These are phyloP conservation scores for Amaranthus hypochondriacus DNA, from an alignment of 148 eudicot species.

Conservation along the genomic window DNA sequence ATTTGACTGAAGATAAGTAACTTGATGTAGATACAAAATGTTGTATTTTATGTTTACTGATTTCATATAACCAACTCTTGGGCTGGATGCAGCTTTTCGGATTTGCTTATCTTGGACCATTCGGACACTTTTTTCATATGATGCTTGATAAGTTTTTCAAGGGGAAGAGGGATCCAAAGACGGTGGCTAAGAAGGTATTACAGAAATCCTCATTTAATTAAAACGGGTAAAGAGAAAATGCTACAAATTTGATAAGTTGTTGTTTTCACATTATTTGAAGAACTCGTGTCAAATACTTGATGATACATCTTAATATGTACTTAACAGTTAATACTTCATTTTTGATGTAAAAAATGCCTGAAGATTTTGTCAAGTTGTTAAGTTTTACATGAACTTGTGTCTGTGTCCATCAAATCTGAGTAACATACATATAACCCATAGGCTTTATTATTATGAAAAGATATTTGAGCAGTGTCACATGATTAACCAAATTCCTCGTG, in stretches of 20 bases:
- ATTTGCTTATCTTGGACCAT: conserved; percentile 87
- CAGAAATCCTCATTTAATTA: not conserved
- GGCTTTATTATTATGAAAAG: not conserved
- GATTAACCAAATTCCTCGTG: too few relatives aligned
- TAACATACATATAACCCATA: not conserved
- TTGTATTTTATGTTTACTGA: not conserved
- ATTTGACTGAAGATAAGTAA: not conserved
- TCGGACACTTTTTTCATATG: conserved; percentile 80
- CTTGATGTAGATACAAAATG: not conserved
- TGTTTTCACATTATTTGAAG: not conserved
- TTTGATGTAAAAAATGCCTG: not conserved
- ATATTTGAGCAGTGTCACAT: too few relatives aligned
- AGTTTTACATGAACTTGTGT: not conserved
- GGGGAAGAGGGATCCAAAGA: conserved; percentile 81
- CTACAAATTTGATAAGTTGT: not conserved
- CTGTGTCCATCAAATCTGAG: not conserved
- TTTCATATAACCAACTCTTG: conserved; percentile 2
- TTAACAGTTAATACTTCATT: not conserved
- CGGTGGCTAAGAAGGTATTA: conserved; percentile 89
- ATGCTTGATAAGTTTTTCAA: conserved; percentile 74
- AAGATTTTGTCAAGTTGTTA: not conserved
- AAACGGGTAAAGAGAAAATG: not conserved
- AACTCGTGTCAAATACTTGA: not conserved
- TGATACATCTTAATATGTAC: not conserved
- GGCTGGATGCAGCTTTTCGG: conserved; percentile 67